These are phyloP conservation scores for Dunaliella sp. DNA, from an alignment of 139 green algal genomes.

Conservation along the genomic window DNA sequence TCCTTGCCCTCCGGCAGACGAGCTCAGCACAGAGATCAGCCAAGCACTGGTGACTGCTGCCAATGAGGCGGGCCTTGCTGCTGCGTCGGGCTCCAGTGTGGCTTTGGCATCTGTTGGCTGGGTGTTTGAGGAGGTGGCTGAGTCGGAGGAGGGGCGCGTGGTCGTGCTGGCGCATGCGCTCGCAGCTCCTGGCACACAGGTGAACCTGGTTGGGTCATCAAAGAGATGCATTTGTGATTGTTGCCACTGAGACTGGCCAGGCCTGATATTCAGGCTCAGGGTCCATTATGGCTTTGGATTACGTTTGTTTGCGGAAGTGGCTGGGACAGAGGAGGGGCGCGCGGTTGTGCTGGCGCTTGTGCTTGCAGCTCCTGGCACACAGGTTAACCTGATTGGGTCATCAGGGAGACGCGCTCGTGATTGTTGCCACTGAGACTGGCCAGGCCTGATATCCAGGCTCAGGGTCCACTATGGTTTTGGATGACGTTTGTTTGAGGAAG, in stretches of 20 bases:
- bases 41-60: not conserved
- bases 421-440: not conserved
- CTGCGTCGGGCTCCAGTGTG: not conserved
- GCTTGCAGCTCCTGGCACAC: not conserved
- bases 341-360: not conserved
- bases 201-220: not conserved
- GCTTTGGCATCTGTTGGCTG: not conserved
- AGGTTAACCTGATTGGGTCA: not conserved
- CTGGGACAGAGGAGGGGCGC: not conserved
- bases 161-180: not conserved
- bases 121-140: not conserved
- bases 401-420: not conserved
- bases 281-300: not conserved
- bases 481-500: not conserved
- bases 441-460: not conserved
- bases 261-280: not conserved
- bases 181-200: not conserved
- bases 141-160: not conserved
- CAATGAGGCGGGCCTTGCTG: not conserved
- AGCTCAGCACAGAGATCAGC: not conserved
- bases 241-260: not conserved
- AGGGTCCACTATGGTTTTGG: not conserved
- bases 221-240: not conserved
- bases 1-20: not conserved
- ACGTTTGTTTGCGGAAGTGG: not conserved